Conservation (phyloP, 2,329 filamentous ascomycete species). For the Arachnopeziza araneosa region DNA sequence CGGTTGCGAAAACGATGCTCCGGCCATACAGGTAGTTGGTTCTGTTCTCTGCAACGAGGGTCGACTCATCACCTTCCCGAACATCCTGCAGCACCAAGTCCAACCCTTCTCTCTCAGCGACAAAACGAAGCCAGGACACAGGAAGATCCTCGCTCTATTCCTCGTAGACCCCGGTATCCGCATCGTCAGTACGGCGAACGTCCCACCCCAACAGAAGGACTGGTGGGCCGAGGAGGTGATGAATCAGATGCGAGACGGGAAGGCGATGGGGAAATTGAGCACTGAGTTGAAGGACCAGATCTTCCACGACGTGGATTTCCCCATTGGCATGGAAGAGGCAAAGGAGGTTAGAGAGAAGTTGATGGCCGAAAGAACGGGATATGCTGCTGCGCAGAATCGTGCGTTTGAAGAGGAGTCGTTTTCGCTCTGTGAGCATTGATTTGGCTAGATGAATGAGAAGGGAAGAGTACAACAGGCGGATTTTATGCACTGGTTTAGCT, state of each 20-base stretch:
- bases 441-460: too few relatives aligned
- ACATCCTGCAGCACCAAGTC: slow-evolving; percentile 43
- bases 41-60: slow-evolving; percentile 33
- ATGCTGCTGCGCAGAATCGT: neutral
- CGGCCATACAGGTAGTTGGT: slow-evolving; percentile 36
- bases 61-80: slow-evolving; percentile 41
- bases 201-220: slow-evolving; percentile 44
- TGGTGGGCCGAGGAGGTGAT: slow-evolving; percentile 36
- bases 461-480: too few relatives aligned
- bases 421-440: slow-evolving; percentile 8
- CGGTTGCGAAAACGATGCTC: slow-evolving; percentile 6
- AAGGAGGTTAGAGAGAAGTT: slow-evolving; percentile 33
- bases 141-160: slow-evolving; percentile 52
- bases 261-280: slow-evolving; percentile 18
- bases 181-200: slow-evolving; percentile 46
- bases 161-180: slow-evolving; percentile 50
- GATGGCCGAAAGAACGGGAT: slow-evolving; percentile 35
- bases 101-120: slow-evolving; percentile 47
- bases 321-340: slow-evolving; percentile 34
- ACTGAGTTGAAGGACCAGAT: slow-evolving; percentile 16
- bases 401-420: slow-evolving; percentile 3
- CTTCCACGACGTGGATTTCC: slow-evolving; percentile 12
- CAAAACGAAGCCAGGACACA: slow-evolving; percentile 45
- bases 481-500: too few relatives aligned
- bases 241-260: slow-evolving; percentile 9